phyloP scores from a whole-genome alignment of 805 yeast species.

The Kuraishia molischiana region DNA sequence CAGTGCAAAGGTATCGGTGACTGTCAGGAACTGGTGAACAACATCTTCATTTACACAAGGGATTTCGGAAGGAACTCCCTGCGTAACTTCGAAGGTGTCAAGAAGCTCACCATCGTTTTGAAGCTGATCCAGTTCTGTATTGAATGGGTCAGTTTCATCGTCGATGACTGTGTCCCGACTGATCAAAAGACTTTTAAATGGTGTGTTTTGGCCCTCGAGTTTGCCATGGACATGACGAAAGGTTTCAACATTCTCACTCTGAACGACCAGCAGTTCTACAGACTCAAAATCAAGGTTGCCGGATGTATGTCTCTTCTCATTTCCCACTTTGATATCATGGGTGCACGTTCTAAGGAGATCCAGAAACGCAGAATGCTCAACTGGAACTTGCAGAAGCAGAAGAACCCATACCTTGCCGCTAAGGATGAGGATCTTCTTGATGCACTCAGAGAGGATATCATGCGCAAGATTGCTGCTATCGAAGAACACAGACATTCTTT shows the following conservation, averaged over 20 bases:
- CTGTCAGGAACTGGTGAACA: slow-evolving; percentile 70
- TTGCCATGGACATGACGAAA: slow-evolving; percentile 88
- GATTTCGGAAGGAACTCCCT: slow-evolving; percentile 74
- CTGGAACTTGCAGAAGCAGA: slow-evolving; percentile 40
- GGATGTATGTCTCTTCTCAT: slow-evolving; percentile 89
- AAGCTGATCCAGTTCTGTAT: slow-evolving; percentile 67
- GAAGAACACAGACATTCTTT: slow-evolving; percentile 44
- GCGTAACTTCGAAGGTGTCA: slow-evolving; percentile 49
- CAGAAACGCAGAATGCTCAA: slow-evolving; percentile 45
- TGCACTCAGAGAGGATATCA: slow-evolving; percentile 56
- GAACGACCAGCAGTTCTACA: slow-evolving; percentile 64
- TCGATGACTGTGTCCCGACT: slow-evolving; percentile 91
- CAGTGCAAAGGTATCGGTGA: slow-evolving; percentile 50
- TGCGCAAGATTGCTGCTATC: slow-evolving; percentile 52
- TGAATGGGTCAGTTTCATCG: slow-evolving; percentile 88
- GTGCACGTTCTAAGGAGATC: slow-evolving; percentile 79
- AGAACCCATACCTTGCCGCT: slow-evolving; percentile 42
- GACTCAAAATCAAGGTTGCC: slow-evolving; percentile 74
- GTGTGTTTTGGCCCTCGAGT: slow-evolving; percentile 94
- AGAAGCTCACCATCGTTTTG: slow-evolving; percentile 60
- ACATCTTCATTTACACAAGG: slow-evolving; percentile 64
- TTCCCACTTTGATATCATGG: slow-evolving; percentile 97
- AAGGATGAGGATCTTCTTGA: slow-evolving; percentile 44
- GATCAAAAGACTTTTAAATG: slow-evolving; percentile 88
- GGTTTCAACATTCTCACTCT: slow-evolving; percentile 83